phyloP scores from a whole-genome alignment of 768 basidiomycete genomes.

The Russula compacta region DNA sequence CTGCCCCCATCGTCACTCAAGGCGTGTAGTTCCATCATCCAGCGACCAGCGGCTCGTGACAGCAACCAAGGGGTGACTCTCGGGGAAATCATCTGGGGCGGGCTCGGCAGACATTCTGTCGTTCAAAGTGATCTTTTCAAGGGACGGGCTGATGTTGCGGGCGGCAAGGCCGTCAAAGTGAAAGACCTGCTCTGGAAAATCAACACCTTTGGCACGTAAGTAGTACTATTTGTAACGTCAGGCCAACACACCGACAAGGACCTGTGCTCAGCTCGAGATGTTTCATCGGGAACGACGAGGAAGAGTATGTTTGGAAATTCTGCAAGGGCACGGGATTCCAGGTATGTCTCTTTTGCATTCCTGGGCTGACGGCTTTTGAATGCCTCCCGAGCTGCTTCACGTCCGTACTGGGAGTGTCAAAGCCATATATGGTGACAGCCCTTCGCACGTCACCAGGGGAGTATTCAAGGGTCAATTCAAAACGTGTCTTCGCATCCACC shows the following conservation, averaged over 20 bases:
- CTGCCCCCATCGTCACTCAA: slow-evolving; percentile 26
- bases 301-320: slow-evolving; percentile 20
- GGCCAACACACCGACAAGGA: background rate
- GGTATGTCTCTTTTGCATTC: slow-evolving; percentile 3
- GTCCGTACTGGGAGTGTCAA: slow-evolving; percentile 15
- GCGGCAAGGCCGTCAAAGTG: slow-evolving; percentile 12
- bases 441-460: slow-evolving; percentile 32
- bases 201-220: slow-evolving; percentile 17
- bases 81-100: slow-evolving; percentile 43
- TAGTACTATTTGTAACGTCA: background rate
- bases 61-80: slow-evolving; percentile 34
- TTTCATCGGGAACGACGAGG: slow-evolving; percentile 20
- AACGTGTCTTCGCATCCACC: slow-evolving; percentile 38
- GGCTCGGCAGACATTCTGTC: slow-evolving; percentile 28
- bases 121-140: slow-evolving; percentile 18
- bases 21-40: slow-evolving; percentile 32
- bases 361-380: background rate
- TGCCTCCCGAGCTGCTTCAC: slow-evolving; percentile 12
- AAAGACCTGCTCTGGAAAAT: slow-evolving; percentile 19
- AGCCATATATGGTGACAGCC: slow-evolving; percentile 18
- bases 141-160: background rate
- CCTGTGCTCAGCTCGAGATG: slow-evolving; percentile 10
- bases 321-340: slow-evolving; percentile 15
- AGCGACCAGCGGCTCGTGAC: slow-evolving; percentile 29
- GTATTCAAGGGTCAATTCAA: slow-evolving; percentile 41